phyloP scores from a whole-genome alignment of 2,329 filamentous ascomycete genomes.

The Endothia cerciana region DNA sequence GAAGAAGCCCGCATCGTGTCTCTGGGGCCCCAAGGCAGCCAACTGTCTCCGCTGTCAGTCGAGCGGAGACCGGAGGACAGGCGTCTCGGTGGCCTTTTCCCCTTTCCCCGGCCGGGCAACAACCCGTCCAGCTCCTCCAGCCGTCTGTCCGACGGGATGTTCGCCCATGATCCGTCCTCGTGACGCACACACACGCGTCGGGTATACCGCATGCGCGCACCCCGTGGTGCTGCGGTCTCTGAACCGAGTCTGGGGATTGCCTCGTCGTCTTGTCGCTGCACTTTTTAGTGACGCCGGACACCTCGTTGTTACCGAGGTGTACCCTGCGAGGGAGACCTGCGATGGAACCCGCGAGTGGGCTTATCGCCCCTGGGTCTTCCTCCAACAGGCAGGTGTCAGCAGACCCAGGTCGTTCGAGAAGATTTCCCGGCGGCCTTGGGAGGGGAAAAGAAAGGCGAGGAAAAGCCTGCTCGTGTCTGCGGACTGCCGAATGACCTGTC shows the following conservation, averaged over 20 bases:
- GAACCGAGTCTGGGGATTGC: neutral
- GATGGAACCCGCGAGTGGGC: neutral
- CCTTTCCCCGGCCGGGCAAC: neutral
- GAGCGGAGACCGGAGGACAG: neutral
- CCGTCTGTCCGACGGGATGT: neutral
- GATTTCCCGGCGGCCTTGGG: neutral
- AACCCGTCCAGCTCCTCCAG: neutral
- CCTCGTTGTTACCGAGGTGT: too few relatives aligned
- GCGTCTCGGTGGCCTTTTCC: neutral
- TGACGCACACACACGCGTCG: neutral
- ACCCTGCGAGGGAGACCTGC: neutral
- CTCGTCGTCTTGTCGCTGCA: neutral
- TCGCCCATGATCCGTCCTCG: neutral
- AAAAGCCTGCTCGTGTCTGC: slow-evolving; percentile 2
- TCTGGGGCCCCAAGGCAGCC: neutral
- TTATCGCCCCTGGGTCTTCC: neutral
- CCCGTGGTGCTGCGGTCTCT: neutral
- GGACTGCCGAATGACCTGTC: neutral
- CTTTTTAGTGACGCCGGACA: neutral
- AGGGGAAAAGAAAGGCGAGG: neutral
- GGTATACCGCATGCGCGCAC: neutral
- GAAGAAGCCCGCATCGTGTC: neutral
- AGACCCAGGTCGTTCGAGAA: slow-evolving; percentile 9
- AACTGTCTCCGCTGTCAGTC: neutral
- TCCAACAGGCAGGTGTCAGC: slow-evolving; percentile 12